phyloP scores from a whole-genome alignment of 768 basidiomycete genomes.

The Rhizopogon vesiculosus region DNA sequence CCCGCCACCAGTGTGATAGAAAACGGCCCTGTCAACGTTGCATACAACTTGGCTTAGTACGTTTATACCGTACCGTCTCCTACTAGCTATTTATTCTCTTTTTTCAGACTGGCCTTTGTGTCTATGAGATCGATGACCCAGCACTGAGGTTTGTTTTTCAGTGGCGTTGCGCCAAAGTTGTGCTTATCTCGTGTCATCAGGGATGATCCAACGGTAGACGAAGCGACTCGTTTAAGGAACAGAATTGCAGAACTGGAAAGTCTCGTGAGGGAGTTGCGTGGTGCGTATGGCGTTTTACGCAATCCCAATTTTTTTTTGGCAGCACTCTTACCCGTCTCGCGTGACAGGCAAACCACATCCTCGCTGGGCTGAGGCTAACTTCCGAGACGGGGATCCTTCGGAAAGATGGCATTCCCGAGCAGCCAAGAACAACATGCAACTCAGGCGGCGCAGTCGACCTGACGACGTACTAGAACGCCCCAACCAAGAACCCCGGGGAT shows the following conservation, averaged over 20 bases:
- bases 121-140: constrained; percentile 92
- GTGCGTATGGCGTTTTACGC: constrained; percentile 33
- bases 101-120: constrained; percentile 82
- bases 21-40: constrained; percentile 89
- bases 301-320: not conserved
- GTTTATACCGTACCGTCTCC: constrained; percentile 8
- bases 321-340: constrained; percentile 8
- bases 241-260: constrained; percentile 85
- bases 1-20: constrained; percentile 67
- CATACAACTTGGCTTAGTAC: constrained; percentile 82
- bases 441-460: constrained; percentile 36
- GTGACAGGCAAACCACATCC: constrained; percentile 77
- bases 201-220: constrained; percentile 85
- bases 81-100: constrained; percentile 5
- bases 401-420: constrained; percentile 88
- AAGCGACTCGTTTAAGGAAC: constrained; percentile 79
- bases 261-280: constrained; percentile 80
- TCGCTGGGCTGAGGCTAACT: constrained; percentile 77
- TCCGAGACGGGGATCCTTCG: constrained; percentile 74
- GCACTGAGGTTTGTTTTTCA: constrained; percentile 53
- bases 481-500: constrained; percentile 34
- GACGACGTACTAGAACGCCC: constrained; percentile 28
- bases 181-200: constrained; percentile 30
- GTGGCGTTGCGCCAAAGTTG: not conserved
- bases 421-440: constrained; percentile 53